Conservation (phyloP, 2,329 filamentous ascomycete genomes). For the Nakataea oryzae region DNA sequence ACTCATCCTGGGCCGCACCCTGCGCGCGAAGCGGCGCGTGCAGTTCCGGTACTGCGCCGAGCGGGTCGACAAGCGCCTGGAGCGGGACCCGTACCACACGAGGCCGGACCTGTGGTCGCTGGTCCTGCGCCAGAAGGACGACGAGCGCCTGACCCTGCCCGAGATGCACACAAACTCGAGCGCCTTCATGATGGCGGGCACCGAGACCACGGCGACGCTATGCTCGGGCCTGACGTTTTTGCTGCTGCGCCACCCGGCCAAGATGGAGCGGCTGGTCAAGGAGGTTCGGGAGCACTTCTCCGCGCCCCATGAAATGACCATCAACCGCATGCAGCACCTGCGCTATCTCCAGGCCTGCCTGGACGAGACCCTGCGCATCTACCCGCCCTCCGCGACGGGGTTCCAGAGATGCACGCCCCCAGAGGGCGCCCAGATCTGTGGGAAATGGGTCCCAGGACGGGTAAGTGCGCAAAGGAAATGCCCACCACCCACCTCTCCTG, state of each 20-base stretch:
- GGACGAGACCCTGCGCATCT: conserved; percentile 17
- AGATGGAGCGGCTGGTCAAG: conserved; percentile 8
- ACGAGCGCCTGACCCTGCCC: background rate
- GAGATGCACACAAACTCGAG: conserved; percentile 6
- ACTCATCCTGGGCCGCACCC: background rate
- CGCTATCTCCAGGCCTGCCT: conserved; percentile 19
- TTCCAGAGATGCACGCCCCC: conserved; percentile 11
- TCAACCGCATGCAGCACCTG: conserved; percentile 5
- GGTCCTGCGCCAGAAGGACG: background rate
- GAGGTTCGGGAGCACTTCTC: conserved; percentile 12
- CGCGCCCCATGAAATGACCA: conserved; percentile 16
- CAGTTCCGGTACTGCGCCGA: background rate
- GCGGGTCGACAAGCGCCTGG: conserved; percentile 1
- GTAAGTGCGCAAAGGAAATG: no score
- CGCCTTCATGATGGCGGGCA: conserved; percentile 22
- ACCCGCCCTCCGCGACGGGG: conserved; percentile 9
- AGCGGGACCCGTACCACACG: background rate
- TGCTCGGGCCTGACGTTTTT: conserved; percentile 18
- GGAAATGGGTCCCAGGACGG: conserved; percentile 15
- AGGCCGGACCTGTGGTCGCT: conserved; percentile 10
- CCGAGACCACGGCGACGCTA: conserved; percentile 36
- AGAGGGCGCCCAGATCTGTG: conserved; percentile 14
- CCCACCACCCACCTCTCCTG: no score
- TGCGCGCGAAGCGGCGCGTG: background rate
- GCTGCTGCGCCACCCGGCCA: conserved; percentile 15